Evolutionary conservation across 225 moss, liverwort and hornwort species (phyloP), one percentile per base, ranked within the genome.

Genomic region (Physcomitrium patens): DNA sequence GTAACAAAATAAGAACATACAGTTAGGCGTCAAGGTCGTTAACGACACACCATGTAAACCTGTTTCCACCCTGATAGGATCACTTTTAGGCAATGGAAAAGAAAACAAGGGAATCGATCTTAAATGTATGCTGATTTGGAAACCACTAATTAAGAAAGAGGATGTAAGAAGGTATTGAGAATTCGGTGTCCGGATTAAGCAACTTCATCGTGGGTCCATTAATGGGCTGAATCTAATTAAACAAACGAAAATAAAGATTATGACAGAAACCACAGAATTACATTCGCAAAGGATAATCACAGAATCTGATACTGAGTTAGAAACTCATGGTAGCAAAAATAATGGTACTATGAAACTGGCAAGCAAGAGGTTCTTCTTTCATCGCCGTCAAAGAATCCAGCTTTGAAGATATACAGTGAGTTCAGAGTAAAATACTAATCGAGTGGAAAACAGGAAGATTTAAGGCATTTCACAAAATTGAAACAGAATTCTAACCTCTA

Each of bases 401-500:
- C 31, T 37, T 37, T 37, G 7, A 37, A 37, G 31, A 37, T 4
- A 37, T 7, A 37, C 31, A 37, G 31, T 37, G 2, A 37, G 31
- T 37, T 37, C 57, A 18, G 57, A 57, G 16, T 18, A 17, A 22
- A 19, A 20, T 16, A 17, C 9, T 9, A 18, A 9, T 57, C 8
- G 23, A 57, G 57, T 6, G 23, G 11, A 57, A 17, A 9, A 17
- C 1, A 57, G 1, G 57, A 19, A 57, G 19, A 57, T 18, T 18
- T 57, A 57, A 57, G 23, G 19, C 7, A 37, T 37, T 37, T 4
- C 7, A 37, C 31, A 4, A 37, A 37, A 37, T 3, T 18, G 13
- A 57, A 9, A 64, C 1, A 44, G 14, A 64, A 64, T 31, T 15
- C 15, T 12, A 7, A 73, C 72, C 72, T 60, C 61, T 24, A 73